Evolutionary conservation across 768 basidiomycete genomes (phyloP).

Genomic region (Cubamyces sp.): DNA sequence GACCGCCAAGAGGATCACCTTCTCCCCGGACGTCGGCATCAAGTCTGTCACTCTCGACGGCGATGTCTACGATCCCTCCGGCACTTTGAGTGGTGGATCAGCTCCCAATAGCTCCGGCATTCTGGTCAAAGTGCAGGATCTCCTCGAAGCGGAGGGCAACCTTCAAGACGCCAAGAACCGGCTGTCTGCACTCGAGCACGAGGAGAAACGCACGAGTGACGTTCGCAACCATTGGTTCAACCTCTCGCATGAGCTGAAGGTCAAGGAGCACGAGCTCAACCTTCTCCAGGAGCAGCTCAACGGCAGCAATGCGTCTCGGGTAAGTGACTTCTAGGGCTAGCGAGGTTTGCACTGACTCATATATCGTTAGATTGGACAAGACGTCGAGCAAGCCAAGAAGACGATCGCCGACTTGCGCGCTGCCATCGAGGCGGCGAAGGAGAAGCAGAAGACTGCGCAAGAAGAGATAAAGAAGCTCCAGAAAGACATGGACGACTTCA

Average conservation of each 20-base stretch:
- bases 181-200: slow-evolving; percentile 56
- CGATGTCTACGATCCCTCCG: slow-evolving; percentile 95
- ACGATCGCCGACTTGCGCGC: slow-evolving; percentile 60
- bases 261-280: slow-evolving; percentile 86
- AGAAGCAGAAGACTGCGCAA: slow-evolving; percentile 76
- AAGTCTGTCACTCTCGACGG: slow-evolving; percentile 93
- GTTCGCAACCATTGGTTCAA: slow-evolving; percentile 64
- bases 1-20: slow-evolving; percentile 87
- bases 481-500: slow-evolving; percentile 98
- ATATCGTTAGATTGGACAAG: slow-evolving; percentile 65
- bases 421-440: slow-evolving; percentile 65
- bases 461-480: slow-evolving; percentile 87
- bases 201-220: slow-evolving; percentile 55
- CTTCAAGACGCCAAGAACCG: slow-evolving; percentile 52
- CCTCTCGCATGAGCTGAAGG: slow-evolving; percentile 72
- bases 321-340: slow-evolving; percentile 36
- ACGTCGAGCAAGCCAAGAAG: slow-evolving; percentile 75
- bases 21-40: slow-evolving; percentile 65
- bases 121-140: slow-evolving; percentile 82
- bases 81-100: slow-evolving; percentile 90
- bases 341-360: not conserved
- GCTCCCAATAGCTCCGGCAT: slow-evolving; percentile 76
- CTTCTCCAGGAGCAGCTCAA: slow-evolving; percentile 84
- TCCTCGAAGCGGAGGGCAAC: slow-evolving; percentile 67
- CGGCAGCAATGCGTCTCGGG: slow-evolving; percentile 88